These are phyloP conservation scores for Middelhovenomyces tepae DNA, from an alignment of 805 yeast species.

Conservation along the genomic window DNA sequence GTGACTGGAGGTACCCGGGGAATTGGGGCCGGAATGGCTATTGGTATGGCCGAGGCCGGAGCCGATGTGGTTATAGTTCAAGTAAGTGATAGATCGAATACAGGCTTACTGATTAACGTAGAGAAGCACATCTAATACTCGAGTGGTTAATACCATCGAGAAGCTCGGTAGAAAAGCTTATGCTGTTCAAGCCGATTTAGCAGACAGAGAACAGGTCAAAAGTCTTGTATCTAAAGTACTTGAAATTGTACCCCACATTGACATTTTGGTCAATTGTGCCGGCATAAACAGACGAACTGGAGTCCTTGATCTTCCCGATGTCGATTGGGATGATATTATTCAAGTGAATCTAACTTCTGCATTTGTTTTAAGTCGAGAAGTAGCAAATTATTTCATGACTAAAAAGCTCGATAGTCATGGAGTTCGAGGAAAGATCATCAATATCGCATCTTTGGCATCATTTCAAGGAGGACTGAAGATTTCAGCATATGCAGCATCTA, in stretches of 20 bases:
- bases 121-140: slow-evolving; percentile 25
- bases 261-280: slow-evolving; percentile 37
- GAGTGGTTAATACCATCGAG: slow-evolving; percentile 23
- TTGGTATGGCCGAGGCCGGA: slow-evolving; percentile 45
- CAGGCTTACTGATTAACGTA: no score
- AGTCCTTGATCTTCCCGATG: slow-evolving; percentile 31
- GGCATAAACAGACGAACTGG: slow-evolving; percentile 31
- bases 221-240: slow-evolving; percentile 27
- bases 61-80: slow-evolving; percentile 35
- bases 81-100: no score
- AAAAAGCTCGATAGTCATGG: slow-evolving; percentile 14
- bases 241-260: slow-evolving; percentile 26
- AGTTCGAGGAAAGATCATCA: slow-evolving; percentile 33
- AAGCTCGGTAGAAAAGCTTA: slow-evolving; percentile 23
- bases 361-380: slow-evolving; percentile 30
- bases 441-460: slow-evolving; percentile 35
- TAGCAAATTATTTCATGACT: slow-evolving; percentile 32
- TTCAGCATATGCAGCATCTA: slow-evolving; percentile 36
- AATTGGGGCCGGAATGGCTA: slow-evolving; percentile 45
- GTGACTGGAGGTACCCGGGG: slow-evolving; percentile 53
- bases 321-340: slow-evolving; percentile 32
- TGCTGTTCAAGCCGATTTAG: slow-evolving; percentile 22
- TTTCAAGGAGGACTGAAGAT: slow-evolving; percentile 33
- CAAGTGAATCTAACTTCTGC: slow-evolving; percentile 35
- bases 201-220: slow-evolving; percentile 25